phyloP scores from a whole-genome alignment of 805 yeast genomes.

The Lachancea thermotolerans region DNA sequence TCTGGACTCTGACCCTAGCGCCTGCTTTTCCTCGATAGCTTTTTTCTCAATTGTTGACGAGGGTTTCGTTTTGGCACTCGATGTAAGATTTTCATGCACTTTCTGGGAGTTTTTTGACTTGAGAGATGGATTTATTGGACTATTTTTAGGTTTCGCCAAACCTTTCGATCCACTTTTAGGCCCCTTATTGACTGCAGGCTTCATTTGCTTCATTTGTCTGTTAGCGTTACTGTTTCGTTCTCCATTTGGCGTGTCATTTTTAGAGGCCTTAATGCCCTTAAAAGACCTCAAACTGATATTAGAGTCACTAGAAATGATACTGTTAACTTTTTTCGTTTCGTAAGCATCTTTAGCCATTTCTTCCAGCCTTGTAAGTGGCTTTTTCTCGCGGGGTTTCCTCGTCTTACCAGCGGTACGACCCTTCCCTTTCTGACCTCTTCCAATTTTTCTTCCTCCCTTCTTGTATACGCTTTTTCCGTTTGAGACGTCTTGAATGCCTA shows the following conservation, averaged over 20 bases:
- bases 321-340: conserved; percentile 25
- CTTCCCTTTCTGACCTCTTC: conserved; percentile 15
- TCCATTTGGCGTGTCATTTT: not conserved
- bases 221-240: not conserved
- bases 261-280: conserved; percentile 25
- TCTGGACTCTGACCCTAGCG: too few relatives aligned
- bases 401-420: not conserved
- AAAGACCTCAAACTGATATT: conserved; percentile 35
- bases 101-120: too few relatives aligned
- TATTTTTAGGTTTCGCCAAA: not conserved
- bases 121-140: too few relatives aligned
- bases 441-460: conserved; percentile 31
- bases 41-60: too few relatives aligned
- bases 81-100: too few relatives aligned
- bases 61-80: too few relatives aligned
- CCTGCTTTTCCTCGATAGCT: too few relatives aligned
- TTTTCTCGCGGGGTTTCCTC: conserved; percentile 11
- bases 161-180: not conserved
- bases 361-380: conserved; percentile 22
- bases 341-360: conserved; percentile 25
- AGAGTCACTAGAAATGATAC: conserved; percentile 38
- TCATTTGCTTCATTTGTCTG: not conserved
- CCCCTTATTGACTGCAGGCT: not conserved
- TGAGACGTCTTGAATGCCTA: conserved; percentile 41
- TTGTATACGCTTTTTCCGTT: conserved; percentile 10